Percentiles rank a stretch among this genome's conserved stretches.
Conservation (phyloP, 345 rosid species). For the Melastoma malabathricum region DNA sequence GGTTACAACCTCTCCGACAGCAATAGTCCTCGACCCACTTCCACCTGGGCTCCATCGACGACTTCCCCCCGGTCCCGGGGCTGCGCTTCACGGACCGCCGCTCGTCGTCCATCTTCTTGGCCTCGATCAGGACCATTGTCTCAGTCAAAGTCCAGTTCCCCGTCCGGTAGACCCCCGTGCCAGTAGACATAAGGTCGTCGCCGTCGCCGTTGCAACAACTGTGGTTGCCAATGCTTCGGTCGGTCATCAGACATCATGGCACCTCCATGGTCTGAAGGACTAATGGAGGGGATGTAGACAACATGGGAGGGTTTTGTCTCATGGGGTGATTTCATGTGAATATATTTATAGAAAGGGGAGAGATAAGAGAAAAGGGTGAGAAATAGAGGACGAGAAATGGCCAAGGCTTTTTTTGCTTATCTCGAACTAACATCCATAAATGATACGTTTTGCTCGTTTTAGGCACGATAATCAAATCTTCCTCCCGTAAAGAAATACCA, state of each 20-base stretch:
- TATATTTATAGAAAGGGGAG: too few species aligned
- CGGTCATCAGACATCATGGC: constrained; percentile 3
- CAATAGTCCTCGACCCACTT: constrained; percentile 94
- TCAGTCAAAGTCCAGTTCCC: constrained; percentile 77
- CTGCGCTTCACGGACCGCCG: constrained; percentile 49
- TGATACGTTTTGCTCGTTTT: too few species aligned
- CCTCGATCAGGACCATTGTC: constrained; percentile 74
- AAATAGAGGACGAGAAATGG: too few species aligned
- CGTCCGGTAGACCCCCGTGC: constrained; percentile 64
- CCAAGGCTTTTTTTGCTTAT: too few species aligned
- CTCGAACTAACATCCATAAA: too few species aligned
- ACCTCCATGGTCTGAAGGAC: too few species aligned
- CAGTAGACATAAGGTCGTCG: background rate
- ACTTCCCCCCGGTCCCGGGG: constrained; percentile 5
- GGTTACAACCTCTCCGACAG: constrained; percentile 53
- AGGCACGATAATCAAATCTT: too few species aligned
- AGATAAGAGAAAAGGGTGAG: too few species aligned
- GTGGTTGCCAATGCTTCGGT: constrained; percentile 13
- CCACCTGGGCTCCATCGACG: constrained; percentile 67
- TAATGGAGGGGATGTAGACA: too few species aligned
- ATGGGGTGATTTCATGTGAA: too few species aligned
- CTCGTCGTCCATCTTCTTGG: constrained; percentile 79
- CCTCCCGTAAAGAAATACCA: too few species aligned
- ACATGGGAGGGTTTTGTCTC: too few species aligned
- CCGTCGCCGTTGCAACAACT: background rate